Evolutionary conservation across 805 yeast genomes (phyloP), one percentile per base, ranked within the genome.

Genomic region (Metschnikowia colocasiae): DNA sequence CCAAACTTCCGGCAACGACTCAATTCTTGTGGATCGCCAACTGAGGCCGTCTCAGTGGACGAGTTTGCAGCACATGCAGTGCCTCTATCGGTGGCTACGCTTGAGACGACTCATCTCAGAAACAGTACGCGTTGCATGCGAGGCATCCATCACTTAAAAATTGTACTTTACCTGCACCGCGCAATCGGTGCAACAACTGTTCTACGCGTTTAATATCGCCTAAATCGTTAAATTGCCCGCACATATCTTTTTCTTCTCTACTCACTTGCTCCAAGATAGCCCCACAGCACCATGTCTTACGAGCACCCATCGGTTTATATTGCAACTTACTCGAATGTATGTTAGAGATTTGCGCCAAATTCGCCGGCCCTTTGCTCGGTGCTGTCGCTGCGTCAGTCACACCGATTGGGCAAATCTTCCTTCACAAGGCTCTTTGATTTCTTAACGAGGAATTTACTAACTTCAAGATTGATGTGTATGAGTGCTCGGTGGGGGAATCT

Each of bases 401-500:
- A 34, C 10, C 25, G 13, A 19, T 6, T 35, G 27, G 23, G 23
- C 36, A 33, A 12, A 7, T 13, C 7, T 20, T 19, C n/a, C 23
- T 33, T 25, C 36, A 33, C 9, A 15, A 31, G 6, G 34, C 13
- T 31, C 10, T 31, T 31, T 31, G 12, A 15, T 7, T 31, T 31
- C n/a, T 31, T 18, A 22, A 16, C 27, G 12, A 5, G 5, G 10
- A 19, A 18, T 25, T 5, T 46, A 46, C 52, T 49, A 43, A 46
- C 48, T 25, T 9, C 18, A 22, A 71, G 77, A 71, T 73, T 35
- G 77, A 72, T 61, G 92, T 91, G 51, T 95, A 86, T 69, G 87
- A 92, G 70, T 75, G 83, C 57, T 67, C 79, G 22, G 79, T 78
- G 55, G 78, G 82, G 42, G 80, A 83, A 30, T 82, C 85, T 16